A percentile compares a stretch with the other conserved stretches of the same genome.
These are phyloP conservation scores for Rutstroemia sp. DNA, from an alignment of 2,329 filamentous ascomycete species.

Conservation along the genomic window DNA sequence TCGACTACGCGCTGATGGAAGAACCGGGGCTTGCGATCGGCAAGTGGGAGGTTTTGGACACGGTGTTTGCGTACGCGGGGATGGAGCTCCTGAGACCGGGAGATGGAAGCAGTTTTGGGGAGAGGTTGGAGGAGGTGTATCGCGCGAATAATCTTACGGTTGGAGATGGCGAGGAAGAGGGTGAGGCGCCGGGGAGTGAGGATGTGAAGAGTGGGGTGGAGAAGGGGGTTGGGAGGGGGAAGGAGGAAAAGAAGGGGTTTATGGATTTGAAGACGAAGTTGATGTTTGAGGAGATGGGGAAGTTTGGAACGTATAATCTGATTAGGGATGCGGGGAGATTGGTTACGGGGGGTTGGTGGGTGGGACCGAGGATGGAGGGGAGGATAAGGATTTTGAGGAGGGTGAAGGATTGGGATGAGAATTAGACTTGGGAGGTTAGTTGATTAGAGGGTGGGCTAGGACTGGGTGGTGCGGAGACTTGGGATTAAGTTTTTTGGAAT, in stretches of 20 bases:
- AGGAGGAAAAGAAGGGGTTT: conserved; percentile 28
- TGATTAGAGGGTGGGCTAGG: not conserved
- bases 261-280: conserved; percentile 20
- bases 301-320: conserved; percentile 23
- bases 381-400: conserved; percentile 24
- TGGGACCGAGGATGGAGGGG: conserved; percentile 54
- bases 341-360: conserved; percentile 54
- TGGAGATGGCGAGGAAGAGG: not conserved
- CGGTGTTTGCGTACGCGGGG: conserved; percentile 51
- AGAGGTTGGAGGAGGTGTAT: conserved; percentile 20
- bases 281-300: conserved; percentile 21
- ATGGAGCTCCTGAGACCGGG: conserved; percentile 50
- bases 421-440: not conserved
- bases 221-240: conserved; percentile 27
- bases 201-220: conserved; percentile 22
- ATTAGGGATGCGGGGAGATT: conserved; percentile 34
- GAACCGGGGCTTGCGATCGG: conserved; percentile 40
- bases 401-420: conserved; percentile 13
- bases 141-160: conserved; percentile 21
- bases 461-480: too few relatives aligned
- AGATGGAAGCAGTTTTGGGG: conserved; percentile 19
- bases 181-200: conserved; percentile 9
- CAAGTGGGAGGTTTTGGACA: conserved; percentile 50
- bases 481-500: too few relatives aligned
- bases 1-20: conserved; percentile 56